Percentiles rank a stretch among this genome's conserved stretches.
Conservation (phyloP, 441 rosid genomes). For the Brassica hybrid region DNA sequence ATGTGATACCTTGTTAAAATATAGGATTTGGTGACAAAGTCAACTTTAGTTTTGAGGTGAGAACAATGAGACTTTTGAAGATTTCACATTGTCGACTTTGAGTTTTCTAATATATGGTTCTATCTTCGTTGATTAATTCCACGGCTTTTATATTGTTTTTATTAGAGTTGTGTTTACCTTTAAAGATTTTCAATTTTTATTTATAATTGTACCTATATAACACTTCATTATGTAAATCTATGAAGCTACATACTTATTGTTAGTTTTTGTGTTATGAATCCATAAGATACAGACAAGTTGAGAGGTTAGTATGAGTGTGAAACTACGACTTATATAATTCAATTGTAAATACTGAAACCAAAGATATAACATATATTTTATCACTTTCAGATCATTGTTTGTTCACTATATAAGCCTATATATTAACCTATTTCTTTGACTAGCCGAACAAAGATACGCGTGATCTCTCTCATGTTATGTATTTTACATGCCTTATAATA, state of each 20-base stretch:
- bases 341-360: neutral
- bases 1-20: neutral
- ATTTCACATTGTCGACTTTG: neutral
- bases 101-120: neutral
- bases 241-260: neutral
- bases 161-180: neutral
- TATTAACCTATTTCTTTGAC: neutral
- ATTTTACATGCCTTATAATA: neutral
- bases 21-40: constrained; percentile 27
- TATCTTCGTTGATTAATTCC: neutral
- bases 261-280: neutral
- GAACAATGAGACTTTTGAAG: neutral
- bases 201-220: neutral
- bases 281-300: neutral
- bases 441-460: neutral
- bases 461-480: neutral
- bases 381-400: neutral
- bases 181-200: neutral
- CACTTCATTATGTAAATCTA: neutral
- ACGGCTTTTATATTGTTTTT: neutral
- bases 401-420: neutral
- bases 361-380: neutral
- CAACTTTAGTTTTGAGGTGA: constrained; percentile 15
- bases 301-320: neutral
- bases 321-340: neutral